Conservation (phyloP, 2,329 filamentous ascomycete species). For the Paracoccidioides brasiliensis region DNA sequence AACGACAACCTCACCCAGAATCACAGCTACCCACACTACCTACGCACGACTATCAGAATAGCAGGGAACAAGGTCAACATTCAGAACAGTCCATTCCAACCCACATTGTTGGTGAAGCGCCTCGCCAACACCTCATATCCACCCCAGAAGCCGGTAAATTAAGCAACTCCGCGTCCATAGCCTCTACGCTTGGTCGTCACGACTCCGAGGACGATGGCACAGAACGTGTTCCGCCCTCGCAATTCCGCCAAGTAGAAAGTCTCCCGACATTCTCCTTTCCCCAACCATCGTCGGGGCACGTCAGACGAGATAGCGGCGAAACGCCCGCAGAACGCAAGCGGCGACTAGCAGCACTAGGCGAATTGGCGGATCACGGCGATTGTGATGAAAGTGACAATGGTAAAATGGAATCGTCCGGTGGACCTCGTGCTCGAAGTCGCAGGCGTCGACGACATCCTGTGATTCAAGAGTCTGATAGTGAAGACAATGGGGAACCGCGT, state of each 20-base stretch:
- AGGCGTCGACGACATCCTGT: slow-evolving; percentile 16
- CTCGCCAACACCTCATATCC: slow-evolving; percentile 21
- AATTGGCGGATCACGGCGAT: slow-evolving; percentile 17
- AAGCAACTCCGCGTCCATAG: slow-evolving; percentile 12
- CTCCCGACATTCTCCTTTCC: not conserved
- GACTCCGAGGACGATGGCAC: slow-evolving; percentile 34
- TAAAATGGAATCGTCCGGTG: slow-evolving; percentile 9
- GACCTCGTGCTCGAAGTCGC: slow-evolving; percentile 3
- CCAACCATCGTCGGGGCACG: not conserved
- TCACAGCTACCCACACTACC: not conserved
- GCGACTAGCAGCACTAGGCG: slow-evolving; percentile 32
- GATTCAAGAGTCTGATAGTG: slow-evolving; percentile 14
- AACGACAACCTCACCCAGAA: not conserved
- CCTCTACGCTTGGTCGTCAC: slow-evolving; percentile 8
- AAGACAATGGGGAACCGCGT: slow-evolving; percentile 16
- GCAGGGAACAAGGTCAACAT: slow-evolving; percentile 11
- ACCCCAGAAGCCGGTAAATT: slow-evolving; percentile 11
- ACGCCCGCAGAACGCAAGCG: slow-evolving; percentile 35
- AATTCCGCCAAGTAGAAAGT: slow-evolving; percentile 8
- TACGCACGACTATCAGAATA: slow-evolving; percentile 1
- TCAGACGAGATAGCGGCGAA: slow-evolving; percentile 23
- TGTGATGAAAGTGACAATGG: slow-evolving; percentile 4
- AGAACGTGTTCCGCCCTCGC: slow-evolving; percentile 28
- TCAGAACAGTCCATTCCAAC: slow-evolving; percentile 17
- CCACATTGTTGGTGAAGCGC: slow-evolving; percentile 29